phyloP scores from a whole-genome alignment of 495 filamentous ascomycete genomes.

The Talaromyces wortmannii region DNA sequence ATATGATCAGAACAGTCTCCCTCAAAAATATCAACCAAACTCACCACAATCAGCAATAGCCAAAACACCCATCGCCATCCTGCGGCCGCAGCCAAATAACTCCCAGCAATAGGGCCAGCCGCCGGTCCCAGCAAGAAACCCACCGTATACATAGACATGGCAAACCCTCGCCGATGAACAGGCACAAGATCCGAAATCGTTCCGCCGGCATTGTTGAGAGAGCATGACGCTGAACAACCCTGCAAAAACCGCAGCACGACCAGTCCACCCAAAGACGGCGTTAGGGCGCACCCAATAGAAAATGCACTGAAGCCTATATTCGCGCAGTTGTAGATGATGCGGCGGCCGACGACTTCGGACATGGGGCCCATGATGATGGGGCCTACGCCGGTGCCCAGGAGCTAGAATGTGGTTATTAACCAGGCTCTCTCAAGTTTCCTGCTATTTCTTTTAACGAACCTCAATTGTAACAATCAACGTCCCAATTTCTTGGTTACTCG shows the following conservation, averaged over 20 bases:
- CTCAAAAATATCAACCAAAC: too few relatives aligned
- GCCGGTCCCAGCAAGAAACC: slow-evolving; percentile 18
- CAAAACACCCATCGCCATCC: slow-evolving; percentile 40
- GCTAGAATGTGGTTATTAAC: too few relatives aligned
- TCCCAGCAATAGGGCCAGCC: slow-evolving; percentile 18
- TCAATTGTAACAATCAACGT: not conserved
- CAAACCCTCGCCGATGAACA: slow-evolving; percentile 14
- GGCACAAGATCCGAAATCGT: slow-evolving; percentile 23
- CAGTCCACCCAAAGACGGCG: slow-evolving; percentile 11
- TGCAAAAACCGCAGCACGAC: slow-evolving; percentile 23
- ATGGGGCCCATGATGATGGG: slow-evolving; percentile 54
- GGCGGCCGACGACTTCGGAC: slow-evolving; percentile 47
- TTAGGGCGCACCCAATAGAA: slow-evolving; percentile 23
- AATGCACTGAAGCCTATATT: slow-evolving; percentile 18
- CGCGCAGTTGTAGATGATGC: slow-evolving; percentile 16
- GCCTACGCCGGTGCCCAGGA: slow-evolving; percentile 30
- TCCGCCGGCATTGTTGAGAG: slow-evolving; percentile 13
- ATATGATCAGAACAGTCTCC: too few relatives aligned
- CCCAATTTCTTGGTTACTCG: not conserved
- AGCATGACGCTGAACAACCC: slow-evolving; percentile 18
- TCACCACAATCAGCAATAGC: slow-evolving; percentile 12
- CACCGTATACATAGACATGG: slow-evolving; percentile 19
- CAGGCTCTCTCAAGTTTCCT: too few relatives aligned
- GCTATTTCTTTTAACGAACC: too few relatives aligned
- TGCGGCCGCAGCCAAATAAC: slow-evolving; percentile 26